Evolutionary conservation across 2,329 filamentous ascomycete species (phyloP), one percentile per base, ranked within the genome.

Genomic region (Westerdykella aurantiaca): DNA sequence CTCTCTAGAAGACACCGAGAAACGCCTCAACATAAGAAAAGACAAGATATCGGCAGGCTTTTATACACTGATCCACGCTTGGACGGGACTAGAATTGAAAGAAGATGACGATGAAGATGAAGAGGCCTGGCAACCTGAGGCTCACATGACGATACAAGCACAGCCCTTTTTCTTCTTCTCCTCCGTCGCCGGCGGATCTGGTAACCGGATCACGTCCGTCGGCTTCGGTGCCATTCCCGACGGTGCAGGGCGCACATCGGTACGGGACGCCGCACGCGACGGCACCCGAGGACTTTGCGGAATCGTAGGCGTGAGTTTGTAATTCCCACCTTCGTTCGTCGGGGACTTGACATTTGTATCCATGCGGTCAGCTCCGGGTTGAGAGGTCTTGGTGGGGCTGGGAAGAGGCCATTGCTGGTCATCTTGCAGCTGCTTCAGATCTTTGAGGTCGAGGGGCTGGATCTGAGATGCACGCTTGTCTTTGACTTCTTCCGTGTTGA

Each of bases 121-220:
- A 29, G 9, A 29, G 7, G 11, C 10, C 25, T 29, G 25, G 25
- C 11, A 10, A 12, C 11, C 25, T n/a, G n/a, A n/a, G n/a, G n/a
- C 25, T 29, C 25, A 88, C 85, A 88, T 88, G 53, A 90, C 77
- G 48, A 87, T 72, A 67, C 85, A 89, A 66, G 84, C 86, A 46
- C 79, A 81, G 54, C 83, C 84, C 10, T 80, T 77, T 50, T 75
- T 78, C 56, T 80, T 75, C 55, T 80, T 75, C 53, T 76, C 68
- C 49, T 70, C 64, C 42, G 79, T 74, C 47, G 80, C 75, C 10
- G 72, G 71, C 4, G 75, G 72, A 39, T 81, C 74, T 37, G 78
- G 77, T 18, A 80, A 62, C 49, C 74, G 72, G 37, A 77, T 71
- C 5, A 75, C 69, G 3, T 51, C 47, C 11, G 69, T 34, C 57